Conservation (phyloP, 495 filamentous ascomycete genomes). For the Friedmanniomyces simplex region DNA sequence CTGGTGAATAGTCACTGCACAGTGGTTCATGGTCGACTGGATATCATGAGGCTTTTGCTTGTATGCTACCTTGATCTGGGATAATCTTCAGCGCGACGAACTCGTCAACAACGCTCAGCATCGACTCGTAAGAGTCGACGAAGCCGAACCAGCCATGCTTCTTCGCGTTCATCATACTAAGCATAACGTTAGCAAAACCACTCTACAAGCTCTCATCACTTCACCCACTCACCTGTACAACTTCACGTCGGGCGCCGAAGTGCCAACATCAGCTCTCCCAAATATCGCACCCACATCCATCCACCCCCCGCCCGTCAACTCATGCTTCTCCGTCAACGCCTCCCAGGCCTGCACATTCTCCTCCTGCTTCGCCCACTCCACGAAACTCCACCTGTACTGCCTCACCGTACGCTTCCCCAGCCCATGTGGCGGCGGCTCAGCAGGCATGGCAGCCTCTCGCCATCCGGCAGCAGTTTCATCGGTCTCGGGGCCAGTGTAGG, state of each 20-base stretch:
- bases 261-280: constrained; percentile 19
- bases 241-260: constrained; percentile 8
- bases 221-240: constrained; percentile 15
- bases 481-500: constrained; percentile 21
- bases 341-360: constrained; percentile 36
- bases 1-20: neutral
- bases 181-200: neutral
- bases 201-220: neutral
- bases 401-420: constrained; percentile 17
- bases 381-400: constrained; percentile 32
- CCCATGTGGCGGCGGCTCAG: constrained; percentile 29
- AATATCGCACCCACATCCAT: constrained; percentile 25
- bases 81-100: constrained; percentile 28
- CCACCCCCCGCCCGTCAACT: constrained; percentile 21
- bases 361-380: constrained; percentile 34
- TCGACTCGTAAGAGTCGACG: constrained; percentile 32
- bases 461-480: neutral
- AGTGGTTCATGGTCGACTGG: neutral
- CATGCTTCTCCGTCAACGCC: constrained; percentile 19
- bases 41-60: neutral
- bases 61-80: constrained; percentile 11
- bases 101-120: constrained; percentile 27
- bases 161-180: constrained; percentile 30
- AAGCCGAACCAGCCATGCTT: constrained; percentile 34
- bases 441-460: constrained; percentile 13